Percentiles rank a stretch among this genome's conserved stretches.
These are phyloP conservation scores for Eremochloa ophiuroides DNA, from an alignment of 176 grass and related monocot species.

Conservation along the genomic window DNA sequence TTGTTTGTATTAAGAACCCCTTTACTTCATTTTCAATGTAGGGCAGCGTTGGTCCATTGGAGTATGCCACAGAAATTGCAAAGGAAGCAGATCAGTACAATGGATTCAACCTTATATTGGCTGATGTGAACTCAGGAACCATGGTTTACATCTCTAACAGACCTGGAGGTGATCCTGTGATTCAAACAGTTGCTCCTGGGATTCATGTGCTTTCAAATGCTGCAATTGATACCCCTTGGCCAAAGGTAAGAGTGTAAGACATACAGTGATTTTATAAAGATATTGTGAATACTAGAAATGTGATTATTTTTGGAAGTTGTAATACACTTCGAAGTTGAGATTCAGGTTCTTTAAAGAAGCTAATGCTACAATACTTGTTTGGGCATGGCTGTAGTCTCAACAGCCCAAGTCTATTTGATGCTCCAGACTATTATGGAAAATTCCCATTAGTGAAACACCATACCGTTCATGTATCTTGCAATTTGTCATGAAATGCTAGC, in stretches of 20 bases:
- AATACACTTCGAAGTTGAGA: not conserved
- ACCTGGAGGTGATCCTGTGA: conserved; percentile 39
- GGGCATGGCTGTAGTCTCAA: not conserved
- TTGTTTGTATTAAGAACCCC: not conserved
- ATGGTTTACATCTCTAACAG: conserved; percentile 94
- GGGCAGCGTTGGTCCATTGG: conserved; percentile 52
- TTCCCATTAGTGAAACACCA: not conserved
- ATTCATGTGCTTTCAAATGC: conserved; percentile 92
- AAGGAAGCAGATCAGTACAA: conserved; percentile 85
- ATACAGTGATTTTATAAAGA: not conserved
- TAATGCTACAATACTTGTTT: not conserved
- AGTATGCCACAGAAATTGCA: conserved; percentile 65
- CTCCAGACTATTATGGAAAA: not conserved
- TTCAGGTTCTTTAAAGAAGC: not conserved
- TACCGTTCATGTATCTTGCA: not conserved
- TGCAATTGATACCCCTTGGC: conserved; percentile 75
- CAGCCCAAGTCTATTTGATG: not conserved
- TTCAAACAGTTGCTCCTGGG: conserved; percentile 65
- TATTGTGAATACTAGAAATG: not conserved
- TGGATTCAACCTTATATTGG: conserved; percentile 82
- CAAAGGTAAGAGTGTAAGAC: conserved; percentile 51
- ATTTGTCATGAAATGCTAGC: not conserved
- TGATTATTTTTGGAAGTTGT: not conserved
- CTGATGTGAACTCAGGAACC: conserved; percentile 53
- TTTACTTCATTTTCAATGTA: conserved; percentile 12